Base-by-base conservation (phyloP, 2,329 filamentous ascomycete genomes). In the Aspergillus sp. region DNA sequence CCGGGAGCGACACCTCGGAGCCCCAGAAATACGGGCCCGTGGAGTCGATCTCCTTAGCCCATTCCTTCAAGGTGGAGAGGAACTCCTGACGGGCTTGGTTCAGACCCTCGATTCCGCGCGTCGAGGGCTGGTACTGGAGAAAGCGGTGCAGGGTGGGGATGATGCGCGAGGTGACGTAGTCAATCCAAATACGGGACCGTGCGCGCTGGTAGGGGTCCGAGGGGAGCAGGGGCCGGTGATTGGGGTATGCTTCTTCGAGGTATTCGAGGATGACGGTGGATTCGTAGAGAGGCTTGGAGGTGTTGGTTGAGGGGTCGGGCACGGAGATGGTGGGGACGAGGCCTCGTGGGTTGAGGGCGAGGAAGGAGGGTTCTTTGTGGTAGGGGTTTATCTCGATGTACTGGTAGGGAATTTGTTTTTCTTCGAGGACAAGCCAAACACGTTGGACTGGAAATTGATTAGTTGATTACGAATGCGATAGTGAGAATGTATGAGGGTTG, bases 321-420 rank as follows among this genome's bases (percentile, higher is more conserved):
- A 66, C 63, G 54, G 70, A 82, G 1, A 93, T 80, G 0, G 90
- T 92, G 0, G 90, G 91, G 1, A 93, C 88, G 1, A 93, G 81
- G 1, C 90, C 90, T 11, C 89, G 84, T 0, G 90, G 90, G 70
- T 94, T 94, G 63, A 93, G 80, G 8, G 82, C 81, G 21, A 93
- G 80, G 27, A 92, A 87, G 1, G 84, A 86, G 3, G 84, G 75
- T 0, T 85, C 86, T 70, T 93, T 93, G 73, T 87, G 80, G 79
- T 92, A 92, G 0, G 90, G 90, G 73, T 92, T 92, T 61, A 92
- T 88, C 78, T 91, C 88, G 64, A 90, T 81, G 73, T 91, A 91
- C 76, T 92, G 87, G 72, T 93, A 88, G 15, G 85, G 84, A 30
- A 92, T 88, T 2, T 81, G 76, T 73, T 93, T 92, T 72, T 92